These are phyloP conservation scores for Fusarium falciforme DNA, from an alignment of 2,329 filamentous ascomycete species.

Conservation along the genomic window DNA sequence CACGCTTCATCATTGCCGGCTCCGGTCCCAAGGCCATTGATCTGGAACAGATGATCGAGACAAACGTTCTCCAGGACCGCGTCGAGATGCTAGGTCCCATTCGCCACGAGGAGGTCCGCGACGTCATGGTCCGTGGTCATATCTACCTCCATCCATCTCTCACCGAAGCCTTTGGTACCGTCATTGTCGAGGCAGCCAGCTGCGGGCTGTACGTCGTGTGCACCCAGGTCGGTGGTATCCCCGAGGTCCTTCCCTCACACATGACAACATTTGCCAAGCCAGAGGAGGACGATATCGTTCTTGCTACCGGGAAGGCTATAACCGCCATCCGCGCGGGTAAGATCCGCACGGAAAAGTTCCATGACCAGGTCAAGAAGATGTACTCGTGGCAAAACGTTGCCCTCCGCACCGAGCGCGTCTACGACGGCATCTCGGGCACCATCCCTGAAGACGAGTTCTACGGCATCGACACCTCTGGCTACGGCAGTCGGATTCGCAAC, in stretches of 20 bases:
- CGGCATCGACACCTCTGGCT: slow-evolving; percentile 78
- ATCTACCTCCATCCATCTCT: slow-evolving; percentile 96
- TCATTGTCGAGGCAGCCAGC: slow-evolving; percentile 95
- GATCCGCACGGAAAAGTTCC: slow-evolving; percentile 91
- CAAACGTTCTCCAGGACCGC: slow-evolving; percentile 91
- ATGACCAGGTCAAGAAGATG: slow-evolving; percentile 98
- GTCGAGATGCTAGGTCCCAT: slow-evolving; percentile 93
- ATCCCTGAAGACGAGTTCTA: slow-evolving; percentile 90
- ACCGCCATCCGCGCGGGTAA: slow-evolving; percentile 85
- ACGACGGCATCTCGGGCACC: slow-evolving; percentile 90
- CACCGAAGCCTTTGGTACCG: slow-evolving; percentile 97
- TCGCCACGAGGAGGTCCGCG: slow-evolving; percentile 94
- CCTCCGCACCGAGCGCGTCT: slow-evolving; percentile 91
- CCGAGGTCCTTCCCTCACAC: slow-evolving; percentile 92
- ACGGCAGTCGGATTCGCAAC: slow-evolving; percentile 79
- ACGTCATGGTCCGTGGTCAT: slow-evolving; percentile 97
- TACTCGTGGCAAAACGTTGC: slow-evolving; percentile 99
- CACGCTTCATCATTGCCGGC: slow-evolving; percentile 96
- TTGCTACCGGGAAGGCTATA: slow-evolving; percentile 90
- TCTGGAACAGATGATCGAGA: slow-evolving; percentile 97
- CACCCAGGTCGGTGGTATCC: slow-evolving; percentile 95
- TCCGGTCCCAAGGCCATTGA: slow-evolving; percentile 97
- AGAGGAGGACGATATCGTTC: slow-evolving; percentile 93
- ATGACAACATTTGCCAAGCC: slow-evolving; percentile 99
- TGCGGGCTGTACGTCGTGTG: slow-evolving; percentile 97